Evolutionary conservation across 805 yeast species (phyloP), one percentile per base, ranked within the genome.

Genomic region (Metschnikowia bowlesiae): DNA sequence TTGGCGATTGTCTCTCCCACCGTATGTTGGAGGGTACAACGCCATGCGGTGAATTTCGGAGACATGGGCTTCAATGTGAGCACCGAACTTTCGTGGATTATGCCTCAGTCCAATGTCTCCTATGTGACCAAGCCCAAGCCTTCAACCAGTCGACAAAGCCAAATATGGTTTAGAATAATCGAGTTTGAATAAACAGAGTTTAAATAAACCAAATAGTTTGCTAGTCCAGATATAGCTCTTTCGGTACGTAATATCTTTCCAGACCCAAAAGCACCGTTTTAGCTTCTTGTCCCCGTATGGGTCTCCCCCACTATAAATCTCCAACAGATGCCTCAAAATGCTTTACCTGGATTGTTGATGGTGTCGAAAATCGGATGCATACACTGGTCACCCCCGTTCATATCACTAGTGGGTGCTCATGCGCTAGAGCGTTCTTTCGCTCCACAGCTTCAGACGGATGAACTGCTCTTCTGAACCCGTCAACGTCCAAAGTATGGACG

Each of bases 311-410:
- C 65, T 65, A 62, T 78, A 78, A 40, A 75, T 66, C 8, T 57
- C 66, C 57, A 78, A 66, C 62, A 78, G 81, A 54, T 76, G 78
- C 49, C 68, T 68, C 56, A 78, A 67, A 31, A 76, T 70, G 22
- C 66, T 54, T 59, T 73, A 75, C 36, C 82, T 68, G 10, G 69
- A 62, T 47, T 53, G 56, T 78, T 78, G 44, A 67, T 71, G 29
- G 55, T 56, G 10, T 67, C 76, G 64, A 26, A 61, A 65, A 29
- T 68, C 62, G 10, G 76, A 66, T 14, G 78, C 73, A 57, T 75
- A 75, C 35, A 78, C 79, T 9, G 81, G 80, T 32, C 82, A 79
- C 59, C 76, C 74, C 60, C 77, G 79, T 31, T 81, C 81, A 59
- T 76, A 75, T 81, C 82, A 78, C 11, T 68, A 58, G 51, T 65